These are phyloP conservation scores for Salix viminalis DNA, from an alignment of 345 rosid genomes.

Conservation along the genomic window DNA sequence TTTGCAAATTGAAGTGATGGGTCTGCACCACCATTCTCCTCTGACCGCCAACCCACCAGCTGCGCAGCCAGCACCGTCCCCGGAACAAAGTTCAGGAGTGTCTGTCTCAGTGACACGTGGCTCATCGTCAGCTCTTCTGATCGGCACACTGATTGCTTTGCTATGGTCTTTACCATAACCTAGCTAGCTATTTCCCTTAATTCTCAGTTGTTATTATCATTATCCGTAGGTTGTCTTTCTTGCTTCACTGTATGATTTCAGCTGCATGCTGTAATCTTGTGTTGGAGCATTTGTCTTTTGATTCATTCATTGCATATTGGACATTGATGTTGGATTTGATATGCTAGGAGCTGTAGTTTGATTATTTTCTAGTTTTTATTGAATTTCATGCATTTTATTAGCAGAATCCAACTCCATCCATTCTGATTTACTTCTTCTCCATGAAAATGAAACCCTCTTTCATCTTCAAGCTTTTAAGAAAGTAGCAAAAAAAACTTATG, in stretches of 20 bases:
- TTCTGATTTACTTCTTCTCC: too few relatives aligned
- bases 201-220: not conserved
- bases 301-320: not conserved
- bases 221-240: not conserved
- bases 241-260: not conserved
- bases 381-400: not conserved
- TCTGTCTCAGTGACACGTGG: conserved; percentile 3
- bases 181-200: not conserved
- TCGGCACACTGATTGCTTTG: conserved; percentile 11
- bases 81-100: conserved; percentile 35
- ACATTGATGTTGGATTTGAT: not conserved
- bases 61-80: conserved; percentile 24
- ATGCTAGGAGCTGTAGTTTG: not conserved
- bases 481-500: too few relatives aligned
- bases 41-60: conserved; percentile 35
- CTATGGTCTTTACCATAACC: conserved; percentile 8
- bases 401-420: not conserved
- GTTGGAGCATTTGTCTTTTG: not conserved
- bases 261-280: not conserved
- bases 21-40: conserved; percentile 34
- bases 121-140: conserved; percentile 12
- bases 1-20: conserved; percentile 65
- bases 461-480: too few relatives aligned
- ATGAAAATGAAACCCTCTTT: too few relatives aligned
- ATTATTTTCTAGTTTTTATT: not conserved